Base-by-base conservation (phyloP, 129 eudicot species). In the Helichrysum umbraculigerum region DNA sequence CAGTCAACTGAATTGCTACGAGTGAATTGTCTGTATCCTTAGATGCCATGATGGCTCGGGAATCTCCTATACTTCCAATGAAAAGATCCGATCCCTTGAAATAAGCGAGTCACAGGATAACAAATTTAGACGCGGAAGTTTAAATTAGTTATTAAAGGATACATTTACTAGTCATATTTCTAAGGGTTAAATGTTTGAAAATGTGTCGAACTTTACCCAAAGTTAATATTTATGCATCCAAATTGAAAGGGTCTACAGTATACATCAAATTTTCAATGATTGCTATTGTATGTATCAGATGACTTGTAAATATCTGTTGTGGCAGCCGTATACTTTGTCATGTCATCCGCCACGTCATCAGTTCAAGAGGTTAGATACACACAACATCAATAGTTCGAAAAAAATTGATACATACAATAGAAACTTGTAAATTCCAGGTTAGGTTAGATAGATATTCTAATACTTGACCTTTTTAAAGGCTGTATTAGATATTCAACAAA, bases 31-130 rank as follows among this genome's bases (percentile, higher is more conserved):
- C 87, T 67, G 19, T 47, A 25, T 89, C 99, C 81, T 80, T 87
- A 12, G 99, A 86, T 79, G 88, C 99, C 91, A 95, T 73, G 56
- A 95, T 87, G 78, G 99, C 99, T 15, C 99, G 88, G 4, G 99
- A 95, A 89, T 95, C 99, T 75, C 99, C 99, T 33, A 95, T 91
- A 25, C 86, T 80, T 41, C 97, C 99, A 82, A 95, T 79, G 79
- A 84, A 91, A 63, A 95, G 96, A 83, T 95, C 85, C 35, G 88
- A 84, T 17, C 99, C 99, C 99, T 94, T 44, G 14, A 61, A 81
- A 54, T 56, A 6, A 47, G 52, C 17, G 39, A 37, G 66, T 41
- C 58, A 39, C 56, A 56, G 7, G 47, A 9, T 33, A 22, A 72
- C 58, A 58, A 22, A 25, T 0, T 73, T 57, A 73, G 68, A 57